Base-by-base conservation (phyloP, 805 yeast genomes). In the Candida berthetii region DNA sequence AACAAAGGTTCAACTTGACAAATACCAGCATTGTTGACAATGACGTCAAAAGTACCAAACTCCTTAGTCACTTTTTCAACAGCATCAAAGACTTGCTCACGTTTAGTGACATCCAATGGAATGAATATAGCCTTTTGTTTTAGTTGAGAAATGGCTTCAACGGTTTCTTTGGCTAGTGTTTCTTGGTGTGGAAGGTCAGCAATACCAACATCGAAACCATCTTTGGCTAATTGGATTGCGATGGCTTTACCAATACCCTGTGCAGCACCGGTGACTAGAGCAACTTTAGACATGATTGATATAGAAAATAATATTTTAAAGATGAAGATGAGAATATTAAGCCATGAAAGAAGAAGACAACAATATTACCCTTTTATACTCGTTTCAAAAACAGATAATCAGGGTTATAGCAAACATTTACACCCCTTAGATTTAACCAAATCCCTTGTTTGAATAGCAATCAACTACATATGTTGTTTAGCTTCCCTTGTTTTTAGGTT, bases 201-300 rank as follows among this genome's bases (percentile, higher is more conserved):
- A 40, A 58, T 50, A 10, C 59, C 62, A 20, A 58, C 54, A 34
- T 54, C 46, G 60, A 85, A 80, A 3, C 95, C 95, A 48, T 73
- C 78, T 40, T 68, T 62, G 14, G 96, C 96, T 55, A 89, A 71
- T 63, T 88, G 95, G 24, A 67, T 55, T 5, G 95, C 82, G 57
- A 75, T 88, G 57, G 86, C 90, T 57, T 81, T 84, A 36, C 96
- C 96, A 53, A 89, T 80, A 9, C 96, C 96, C 53, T 87, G 93
- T 16, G 95, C 82, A 9, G 93, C 89, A 39, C 96, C 96, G 14
- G 96, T 88, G 24, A 88, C 76, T 25, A 88, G 79, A 3, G 96
- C 96, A 7, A 31, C 34, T 31, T n/a, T 10, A 10, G 29, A 27
- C 29, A 27, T 27, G 13, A 13, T 27, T 9, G n/a, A n/a, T n/a